Conservation (phyloP, 768 basidiomycete species). For the Scleroderma bovista region DNA sequence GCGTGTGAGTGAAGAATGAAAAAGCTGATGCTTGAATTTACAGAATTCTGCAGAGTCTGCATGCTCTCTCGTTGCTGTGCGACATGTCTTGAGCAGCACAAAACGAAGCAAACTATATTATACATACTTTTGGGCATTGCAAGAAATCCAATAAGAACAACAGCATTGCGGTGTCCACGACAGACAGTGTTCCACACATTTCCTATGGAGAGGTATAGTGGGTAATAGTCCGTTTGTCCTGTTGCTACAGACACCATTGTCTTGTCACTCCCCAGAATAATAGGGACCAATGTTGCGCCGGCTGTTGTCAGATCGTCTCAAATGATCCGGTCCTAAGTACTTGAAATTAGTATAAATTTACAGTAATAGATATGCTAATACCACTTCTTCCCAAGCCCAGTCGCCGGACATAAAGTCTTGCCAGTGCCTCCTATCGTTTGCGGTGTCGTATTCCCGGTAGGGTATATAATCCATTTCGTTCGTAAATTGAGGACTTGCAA, state of each 20-base stretch:
- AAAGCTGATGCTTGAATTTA: conserved; percentile 16
- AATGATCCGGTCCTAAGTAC: conserved; percentile 1
- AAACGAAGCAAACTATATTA: not conserved
- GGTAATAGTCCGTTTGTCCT: conserved; percentile 5
- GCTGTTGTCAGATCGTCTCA: conserved; percentile 13
- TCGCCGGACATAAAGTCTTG: conserved; percentile 9
- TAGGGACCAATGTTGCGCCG: conserved; percentile 15
- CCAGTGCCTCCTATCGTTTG: not conserved
- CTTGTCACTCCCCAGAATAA: conserved; percentile 9
- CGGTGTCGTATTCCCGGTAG: conserved; percentile 2
- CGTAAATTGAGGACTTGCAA: conserved; percentile 17
- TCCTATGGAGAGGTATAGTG: conserved; percentile 6
- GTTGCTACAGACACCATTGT: conserved; percentile 7
- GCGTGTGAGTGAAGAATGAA: conserved; percentile 11
- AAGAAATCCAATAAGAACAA: conserved; percentile 23
- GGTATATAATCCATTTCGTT: conserved; percentile 18
- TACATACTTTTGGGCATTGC: conserved; percentile 25
- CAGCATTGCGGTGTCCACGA: conserved; percentile 1
- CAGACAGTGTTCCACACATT: conserved; percentile 5
- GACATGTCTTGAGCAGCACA: not conserved
- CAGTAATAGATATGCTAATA: not conserved
- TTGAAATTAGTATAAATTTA: conserved; percentile 1
- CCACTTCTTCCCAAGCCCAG: conserved; percentile 12
- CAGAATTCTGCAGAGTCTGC: conserved; percentile 4
- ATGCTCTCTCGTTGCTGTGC: conserved; percentile 2